Evolutionary conservation across 192 early-diverging fungal species (phyloP).

Genomic region (Diversispora eburnea): DNA sequence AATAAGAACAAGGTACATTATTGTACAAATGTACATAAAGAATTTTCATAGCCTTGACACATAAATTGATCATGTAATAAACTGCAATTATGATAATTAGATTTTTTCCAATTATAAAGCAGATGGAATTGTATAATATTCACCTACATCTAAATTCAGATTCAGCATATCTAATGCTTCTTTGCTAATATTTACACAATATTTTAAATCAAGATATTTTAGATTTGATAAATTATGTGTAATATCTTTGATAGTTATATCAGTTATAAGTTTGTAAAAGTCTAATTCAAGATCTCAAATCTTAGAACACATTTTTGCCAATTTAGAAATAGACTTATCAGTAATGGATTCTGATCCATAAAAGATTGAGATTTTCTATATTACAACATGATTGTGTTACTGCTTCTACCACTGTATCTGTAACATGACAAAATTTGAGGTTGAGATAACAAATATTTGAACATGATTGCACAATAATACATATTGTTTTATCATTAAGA

Average conservation of each 20-base stretch:
- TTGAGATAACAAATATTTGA: neutral
- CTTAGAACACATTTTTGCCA: neutral
- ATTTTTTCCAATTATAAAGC: too few species aligned
- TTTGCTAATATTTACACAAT: neutral
- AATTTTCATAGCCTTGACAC: too few species aligned
- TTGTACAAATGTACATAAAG: too few species aligned
- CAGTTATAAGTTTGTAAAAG: neutral
- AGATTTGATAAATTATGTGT: neutral
- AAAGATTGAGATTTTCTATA: neutral
- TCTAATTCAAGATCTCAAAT: neutral
- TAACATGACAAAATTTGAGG: neutral
- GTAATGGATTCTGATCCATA: neutral
- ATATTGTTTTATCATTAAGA: too few species aligned
- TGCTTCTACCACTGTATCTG: neutral
- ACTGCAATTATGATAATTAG: too few species aligned
- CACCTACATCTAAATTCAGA: neutral
- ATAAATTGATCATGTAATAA: too few species aligned
- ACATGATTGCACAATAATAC: neutral
- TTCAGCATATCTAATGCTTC: neutral
- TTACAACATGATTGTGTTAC: neutral
- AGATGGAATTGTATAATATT: neutral
- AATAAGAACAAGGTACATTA: too few species aligned
- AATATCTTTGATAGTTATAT: neutral
- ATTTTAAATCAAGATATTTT: slow-evolving; percentile 1
- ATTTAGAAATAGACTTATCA: slow-evolving; percentile 7